Percentiles rank a stretch among this genome's conserved stretches.
Conservation (phyloP, 2,329 filamentous ascomycete genomes). For the Hymenotorrendiella dingleyae region DNA sequence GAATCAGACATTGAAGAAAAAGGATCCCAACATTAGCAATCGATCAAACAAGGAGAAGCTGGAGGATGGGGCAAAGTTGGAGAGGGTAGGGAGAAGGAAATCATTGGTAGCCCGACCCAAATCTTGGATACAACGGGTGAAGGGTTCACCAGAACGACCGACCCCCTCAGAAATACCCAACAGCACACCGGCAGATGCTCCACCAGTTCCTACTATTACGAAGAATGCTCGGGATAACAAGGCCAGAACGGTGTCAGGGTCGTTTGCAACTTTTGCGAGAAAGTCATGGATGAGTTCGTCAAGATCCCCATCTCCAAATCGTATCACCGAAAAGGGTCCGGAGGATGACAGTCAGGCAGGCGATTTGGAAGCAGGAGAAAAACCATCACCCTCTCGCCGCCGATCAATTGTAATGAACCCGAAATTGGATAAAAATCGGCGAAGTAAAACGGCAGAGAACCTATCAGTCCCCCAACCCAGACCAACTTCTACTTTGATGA, state of each 20-base stretch:
- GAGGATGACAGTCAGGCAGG: constrained; percentile 15
- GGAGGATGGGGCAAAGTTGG: constrained; percentile 24
- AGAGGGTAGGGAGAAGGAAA: constrained; percentile 28
- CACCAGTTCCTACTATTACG: constrained; percentile 26
- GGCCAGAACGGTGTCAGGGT: constrained; percentile 42
- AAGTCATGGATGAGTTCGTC: constrained; percentile 44
- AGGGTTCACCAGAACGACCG: constrained; percentile 27
- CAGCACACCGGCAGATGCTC: constrained; percentile 31
- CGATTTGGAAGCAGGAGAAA: constrained; percentile 16
- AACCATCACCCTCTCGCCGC: constrained; percentile 13
- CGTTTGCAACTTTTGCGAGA: constrained; percentile 43
- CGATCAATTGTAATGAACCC: constrained; percentile 14
- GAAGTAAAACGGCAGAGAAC: constrained; percentile 15
- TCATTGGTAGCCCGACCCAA: constrained; percentile 31
- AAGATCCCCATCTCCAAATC: constrained; percentile 40
- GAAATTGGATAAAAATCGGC: constrained; percentile 17
- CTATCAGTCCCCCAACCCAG: constrained; percentile 14
- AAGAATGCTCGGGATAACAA: constrained; percentile 30
- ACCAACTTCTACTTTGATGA: constrained; percentile 19
- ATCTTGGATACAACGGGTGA: constrained; percentile 31
- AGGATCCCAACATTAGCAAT: constrained; percentile 15
- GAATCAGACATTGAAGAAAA: constrained; percentile 11
- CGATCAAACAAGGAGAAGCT: constrained; percentile 23
- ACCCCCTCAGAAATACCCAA: constrained; percentile 11
- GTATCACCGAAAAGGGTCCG: constrained; percentile 13